These are phyloP conservation scores for Lactarius deliciosus DNA, from an alignment of 768 basidiomycete species.

Conservation along the genomic window DNA sequence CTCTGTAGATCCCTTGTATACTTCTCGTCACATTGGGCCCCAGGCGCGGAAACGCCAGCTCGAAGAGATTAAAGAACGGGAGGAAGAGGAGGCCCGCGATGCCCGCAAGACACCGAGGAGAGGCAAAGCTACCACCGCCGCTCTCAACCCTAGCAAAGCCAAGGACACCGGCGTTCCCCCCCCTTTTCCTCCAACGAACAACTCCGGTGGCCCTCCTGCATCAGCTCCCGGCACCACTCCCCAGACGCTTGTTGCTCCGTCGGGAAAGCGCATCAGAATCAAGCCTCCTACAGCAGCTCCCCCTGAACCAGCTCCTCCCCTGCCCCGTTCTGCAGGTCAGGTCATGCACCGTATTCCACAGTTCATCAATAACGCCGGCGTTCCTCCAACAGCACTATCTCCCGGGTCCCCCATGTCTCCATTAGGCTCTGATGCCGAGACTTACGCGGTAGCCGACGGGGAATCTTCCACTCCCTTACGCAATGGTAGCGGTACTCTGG, in stretches of 20 bases:
- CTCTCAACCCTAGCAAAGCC: constrained; percentile 37
- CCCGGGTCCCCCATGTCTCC: constrained; percentile 30
- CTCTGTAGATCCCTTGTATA: constrained; percentile 45
- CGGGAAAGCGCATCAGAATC: constrained; percentile 50
- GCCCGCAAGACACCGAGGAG: constrained; percentile 39
- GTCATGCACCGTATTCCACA: constrained; percentile 23
- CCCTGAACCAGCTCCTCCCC: constrained; percentile 23
- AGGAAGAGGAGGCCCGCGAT: constrained; percentile 50
- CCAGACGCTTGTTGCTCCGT: constrained; percentile 45
- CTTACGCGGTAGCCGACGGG: constrained; percentile 15
- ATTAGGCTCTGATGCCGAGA: constrained; percentile 28
- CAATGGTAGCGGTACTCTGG: constrained; percentile 20
- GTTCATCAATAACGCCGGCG: constrained; percentile 27
- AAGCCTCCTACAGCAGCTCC: constrained; percentile 44
- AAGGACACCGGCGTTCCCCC: constrained; percentile 38
- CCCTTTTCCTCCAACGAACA: constrained; percentile 32
- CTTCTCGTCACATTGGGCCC: constrained; percentile 48
- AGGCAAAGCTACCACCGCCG: constrained; percentile 31
- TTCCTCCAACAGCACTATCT: constrained; percentile 22
- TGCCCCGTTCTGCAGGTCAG: constrained; percentile 29
- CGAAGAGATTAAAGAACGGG: constrained; percentile 41
- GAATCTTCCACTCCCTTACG: constrained; percentile 21
- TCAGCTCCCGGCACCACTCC: constrained; percentile 30
- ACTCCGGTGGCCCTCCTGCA: constrained; percentile 24
- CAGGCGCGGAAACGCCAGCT: constrained; percentile 46